Base-by-base conservation (phyloP, 1,284 basidiomycete species). In the Leccinum griseonigrum region DNA sequence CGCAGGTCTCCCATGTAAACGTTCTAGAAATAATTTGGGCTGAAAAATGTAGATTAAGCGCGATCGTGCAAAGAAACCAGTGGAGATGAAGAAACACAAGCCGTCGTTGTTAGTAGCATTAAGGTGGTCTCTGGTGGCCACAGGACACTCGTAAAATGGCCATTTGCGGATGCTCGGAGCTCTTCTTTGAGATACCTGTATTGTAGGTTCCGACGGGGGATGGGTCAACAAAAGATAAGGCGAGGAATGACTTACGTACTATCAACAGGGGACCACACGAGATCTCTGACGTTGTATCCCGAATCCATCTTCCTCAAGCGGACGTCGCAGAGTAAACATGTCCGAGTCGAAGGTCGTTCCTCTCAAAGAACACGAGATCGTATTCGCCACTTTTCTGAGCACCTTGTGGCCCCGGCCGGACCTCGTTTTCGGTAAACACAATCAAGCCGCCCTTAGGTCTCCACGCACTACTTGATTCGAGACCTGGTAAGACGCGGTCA, bases 331-430 rank as follows among this genome's bases (percentile, higher is more conserved):
- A 55, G 81, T 83, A 74, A 98, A 98, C 56, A 97, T 95, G 10
- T 26, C 95, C 94, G 70, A 97, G 92, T 59, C 95, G 79, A 62
- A 99, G 76, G 0, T 97, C 97, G 74, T 99, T 99, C 66, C 94
- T 81, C 77, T 99, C 97, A 66, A 98, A 95, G 76, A 99, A 98
- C 0, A 98, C 87, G 1, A 99, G 80, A 68, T 97, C 94, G 71
- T 97, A 91, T 58, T 90, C 81, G 4, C 84, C 89, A 36, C 81
- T 81, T 56, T 80, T 83, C 0, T 90, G 91, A 48, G 84, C 80
- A 3, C 88, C 90, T 48, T 88, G 86, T 18, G 87, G 86, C 62
- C 87, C 81, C 36, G 83, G 84, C 0, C 92, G 66, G 9, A 69
- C 92, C 68, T 94, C 97, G 55, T 94, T 79, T 71, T 98, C 94